A percentile compares a stretch with the other conserved stretches of the same genome.
Conservation (phyloP, 2,329 filamentous ascomycete species). For the Clarireedia hainanense region DNA sequence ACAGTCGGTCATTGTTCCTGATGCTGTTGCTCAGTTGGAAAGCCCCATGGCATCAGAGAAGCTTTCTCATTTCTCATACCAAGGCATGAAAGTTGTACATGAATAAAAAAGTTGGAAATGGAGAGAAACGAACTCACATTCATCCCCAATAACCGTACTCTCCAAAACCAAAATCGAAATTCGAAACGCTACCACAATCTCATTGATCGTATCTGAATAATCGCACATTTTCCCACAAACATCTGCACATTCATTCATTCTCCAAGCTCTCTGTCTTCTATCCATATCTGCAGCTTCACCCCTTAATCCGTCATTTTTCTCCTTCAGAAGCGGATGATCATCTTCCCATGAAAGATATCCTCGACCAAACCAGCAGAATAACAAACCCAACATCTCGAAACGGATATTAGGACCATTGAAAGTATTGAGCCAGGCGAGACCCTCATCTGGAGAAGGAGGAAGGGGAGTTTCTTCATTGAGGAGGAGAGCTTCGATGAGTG, state of each 20-base stretch:
- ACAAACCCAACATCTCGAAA: conserved; percentile 25
- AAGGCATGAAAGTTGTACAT: background rate
- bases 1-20: too few relatives aligned
- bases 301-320: conserved; percentile 15
- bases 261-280: conserved; percentile 23
- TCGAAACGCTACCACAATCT: conserved; percentile 14
- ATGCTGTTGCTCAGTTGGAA: too few relatives aligned
- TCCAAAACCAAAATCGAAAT: background rate
- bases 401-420: conserved; percentile 24
- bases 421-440: conserved; percentile 23
- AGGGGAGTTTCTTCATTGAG: conserved; percentile 22
- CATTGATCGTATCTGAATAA: conserved; percentile 10
- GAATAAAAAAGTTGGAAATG: background rate
- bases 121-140: background rate
- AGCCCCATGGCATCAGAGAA: too few relatives aligned
- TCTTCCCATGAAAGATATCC: conserved; percentile 22
- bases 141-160: background rate
- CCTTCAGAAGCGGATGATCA: conserved; percentile 20
- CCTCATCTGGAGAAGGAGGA: conserved; percentile 21
- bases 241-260: conserved; percentile 27
- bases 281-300: conserved; percentile 7
- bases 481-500: conserved; percentile 17
- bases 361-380: conserved; percentile 25
- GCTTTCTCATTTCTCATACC: background rate
- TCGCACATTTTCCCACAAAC: conserved; percentile 14